Evolutionary conservation across 768 basidiomycete genomes (phyloP).

Genomic region (Strobilomyces confusus): DNA sequence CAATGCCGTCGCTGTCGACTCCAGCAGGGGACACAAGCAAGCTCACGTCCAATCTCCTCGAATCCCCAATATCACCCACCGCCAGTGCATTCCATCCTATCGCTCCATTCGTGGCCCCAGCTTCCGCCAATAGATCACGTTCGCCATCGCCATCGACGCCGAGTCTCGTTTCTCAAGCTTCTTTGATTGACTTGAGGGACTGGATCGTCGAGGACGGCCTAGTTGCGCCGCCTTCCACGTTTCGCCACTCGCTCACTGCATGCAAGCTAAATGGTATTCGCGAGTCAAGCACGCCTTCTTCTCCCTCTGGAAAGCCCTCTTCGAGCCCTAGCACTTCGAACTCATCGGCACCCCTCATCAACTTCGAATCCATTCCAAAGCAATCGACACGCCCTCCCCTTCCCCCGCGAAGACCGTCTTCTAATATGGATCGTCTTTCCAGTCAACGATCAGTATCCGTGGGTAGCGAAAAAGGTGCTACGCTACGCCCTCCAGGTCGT

Average conservation of each 20-base stretch:
- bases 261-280: slow-evolving; percentile 16
- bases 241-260: slow-evolving; percentile 9
- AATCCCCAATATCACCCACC: slow-evolving; percentile 48
- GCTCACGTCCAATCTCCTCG: slow-evolving; percentile 35
- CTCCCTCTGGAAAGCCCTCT: slow-evolving; percentile 13
- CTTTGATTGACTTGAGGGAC: slow-evolving; percentile 68
- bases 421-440: slow-evolving; percentile 40
- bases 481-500: slow-evolving; percentile 30
- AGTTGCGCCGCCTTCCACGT: slow-evolving; percentile 17
- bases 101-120: slow-evolving; percentile 32
- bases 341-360: slow-evolving; percentile 46
- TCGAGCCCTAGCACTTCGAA: slow-evolving; percentile 3
- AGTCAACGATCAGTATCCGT: slow-evolving; percentile 22
- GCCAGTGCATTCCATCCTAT: slow-evolving; percentile 42
- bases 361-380: slow-evolving; percentile 49
- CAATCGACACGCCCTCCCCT: slow-evolving; percentile 46
- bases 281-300: slow-evolving; percentile 24
- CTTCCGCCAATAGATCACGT: slow-evolving; percentile 20
- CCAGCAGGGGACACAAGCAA: neutral
- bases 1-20: slow-evolving; percentile 12
- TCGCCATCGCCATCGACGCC: slow-evolving; percentile 50
- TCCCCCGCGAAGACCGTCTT: slow-evolving; percentile 64
- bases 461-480: slow-evolving; percentile 15
- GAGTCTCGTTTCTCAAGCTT: slow-evolving; percentile 42
- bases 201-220: slow-evolving; percentile 68